A percentile compares a stretch with the other conserved stretches of the same genome.
phyloP scores from a whole-genome alignment of 768 basidiomycete species.

The Kwoniella heveanensis region DNA sequence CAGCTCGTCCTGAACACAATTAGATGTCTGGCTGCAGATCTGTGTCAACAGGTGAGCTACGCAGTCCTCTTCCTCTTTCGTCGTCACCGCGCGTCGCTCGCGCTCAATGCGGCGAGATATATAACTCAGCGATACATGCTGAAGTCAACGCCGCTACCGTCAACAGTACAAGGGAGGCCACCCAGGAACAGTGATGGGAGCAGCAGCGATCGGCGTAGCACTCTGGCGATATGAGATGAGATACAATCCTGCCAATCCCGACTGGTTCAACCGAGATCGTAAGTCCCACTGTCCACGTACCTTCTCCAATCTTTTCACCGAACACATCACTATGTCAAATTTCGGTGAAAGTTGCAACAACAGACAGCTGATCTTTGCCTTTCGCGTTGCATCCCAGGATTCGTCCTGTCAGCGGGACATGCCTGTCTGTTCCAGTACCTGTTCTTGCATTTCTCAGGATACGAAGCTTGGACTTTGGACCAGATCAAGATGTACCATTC shows the following conservation, averaged over 20 bases:
- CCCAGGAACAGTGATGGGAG: constrained; percentile 57
- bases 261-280: constrained; percentile 56
- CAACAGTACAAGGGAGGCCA: constrained; percentile 54
- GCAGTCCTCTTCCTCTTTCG: too few species aligned
- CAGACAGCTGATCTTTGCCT: not conserved
- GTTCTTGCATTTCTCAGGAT: constrained; percentile 54
- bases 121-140: too few species aligned
- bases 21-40: constrained; percentile 51
- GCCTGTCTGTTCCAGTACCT: constrained; percentile 56
- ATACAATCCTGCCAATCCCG: constrained; percentile 55
- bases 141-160: not conserved
- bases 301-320: too few species aligned
- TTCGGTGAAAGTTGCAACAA: not conserved
- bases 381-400: constrained; percentile 34
- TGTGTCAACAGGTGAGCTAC: constrained; percentile 51
- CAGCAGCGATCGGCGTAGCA: constrained; percentile 53
- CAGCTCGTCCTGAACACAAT: constrained; percentile 52
- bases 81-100: too few species aligned
- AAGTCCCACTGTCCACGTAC: too few species aligned
- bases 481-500: constrained; percentile 54
- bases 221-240: constrained; percentile 53
- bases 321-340: too few species aligned
- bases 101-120: too few species aligned
- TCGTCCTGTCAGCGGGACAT: constrained; percentile 53
- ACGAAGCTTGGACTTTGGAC: constrained; percentile 54